These are phyloP conservation scores for Diaporthe velutina DNA, from an alignment of 2,329 filamentous ascomycete species.

Conservation along the genomic window DNA sequence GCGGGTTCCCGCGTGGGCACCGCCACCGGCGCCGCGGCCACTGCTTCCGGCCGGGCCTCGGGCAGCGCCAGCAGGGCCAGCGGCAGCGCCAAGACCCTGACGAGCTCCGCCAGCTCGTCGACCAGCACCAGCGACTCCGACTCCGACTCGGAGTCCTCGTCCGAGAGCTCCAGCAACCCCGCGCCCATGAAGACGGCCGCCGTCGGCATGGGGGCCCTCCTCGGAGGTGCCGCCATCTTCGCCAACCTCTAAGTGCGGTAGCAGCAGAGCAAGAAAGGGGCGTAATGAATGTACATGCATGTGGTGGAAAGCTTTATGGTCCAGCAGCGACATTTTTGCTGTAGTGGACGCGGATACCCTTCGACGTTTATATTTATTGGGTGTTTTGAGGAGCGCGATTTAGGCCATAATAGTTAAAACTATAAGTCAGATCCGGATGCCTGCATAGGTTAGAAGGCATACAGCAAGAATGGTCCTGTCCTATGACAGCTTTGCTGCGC, in stretches of 20 bases:
- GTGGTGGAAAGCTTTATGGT: constrained; percentile 15
- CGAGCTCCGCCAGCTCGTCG: constrained; percentile 33
- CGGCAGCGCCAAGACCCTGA: constrained; percentile 14
- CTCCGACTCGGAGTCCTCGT: constrained; percentile 38
- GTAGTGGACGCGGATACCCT: constrained; percentile 24
- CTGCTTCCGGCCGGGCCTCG: neutral
- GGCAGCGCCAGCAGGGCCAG: constrained; percentile 9
- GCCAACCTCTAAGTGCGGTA: constrained; percentile 54
- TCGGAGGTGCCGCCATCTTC: constrained; percentile 60
- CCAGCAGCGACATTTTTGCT: neutral
- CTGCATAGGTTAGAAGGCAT: constrained; percentile 5
- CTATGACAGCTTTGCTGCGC: neutral
- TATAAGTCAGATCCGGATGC: constrained; percentile 11
- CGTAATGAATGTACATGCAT: neutral
- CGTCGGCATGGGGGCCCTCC: constrained; percentile 59
- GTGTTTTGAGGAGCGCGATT: neutral
- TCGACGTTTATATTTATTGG: constrained; percentile 28
- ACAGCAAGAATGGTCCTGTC: neutral
- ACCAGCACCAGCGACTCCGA: constrained; percentile 39
- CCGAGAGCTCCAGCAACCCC: constrained; percentile 40
- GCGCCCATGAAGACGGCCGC: constrained; percentile 56
- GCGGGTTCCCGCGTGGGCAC: neutral
- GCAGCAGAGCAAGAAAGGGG: neutral
- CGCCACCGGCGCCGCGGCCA: neutral
- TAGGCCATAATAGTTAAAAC: constrained; percentile 1